phyloP scores from a whole-genome alignment of 2,329 filamentous ascomycete species.

The Ophiostoma sp. region DNA sequence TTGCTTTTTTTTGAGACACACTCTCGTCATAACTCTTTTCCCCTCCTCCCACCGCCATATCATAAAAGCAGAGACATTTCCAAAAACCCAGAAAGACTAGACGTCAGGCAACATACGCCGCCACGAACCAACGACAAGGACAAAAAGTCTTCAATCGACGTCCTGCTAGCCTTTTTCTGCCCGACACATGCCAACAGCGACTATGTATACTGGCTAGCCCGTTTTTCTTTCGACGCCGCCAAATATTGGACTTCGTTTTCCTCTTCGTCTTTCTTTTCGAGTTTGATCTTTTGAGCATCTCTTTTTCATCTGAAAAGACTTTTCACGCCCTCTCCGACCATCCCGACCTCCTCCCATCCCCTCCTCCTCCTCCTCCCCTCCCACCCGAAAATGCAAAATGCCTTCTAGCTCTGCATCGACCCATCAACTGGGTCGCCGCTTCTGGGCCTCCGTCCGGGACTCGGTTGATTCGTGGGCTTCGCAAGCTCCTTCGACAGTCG shows the following conservation, averaged over 20 bases:
- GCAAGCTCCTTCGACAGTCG: conserved; percentile 26
- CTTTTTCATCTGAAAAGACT: background rate
- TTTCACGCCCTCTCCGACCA: background rate
- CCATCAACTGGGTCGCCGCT: conserved; percentile 39
- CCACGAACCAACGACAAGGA: conserved; percentile 10
- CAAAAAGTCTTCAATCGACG: background rate
- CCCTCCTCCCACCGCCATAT: conserved; percentile 15
- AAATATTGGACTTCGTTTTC: background rate
- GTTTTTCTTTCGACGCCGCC: background rate
- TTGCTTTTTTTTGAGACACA: conserved; percentile 12
- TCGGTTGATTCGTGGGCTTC: conserved; percentile 33
- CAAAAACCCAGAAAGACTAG: background rate
- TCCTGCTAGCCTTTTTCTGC: background rate
- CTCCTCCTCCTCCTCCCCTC: background rate
- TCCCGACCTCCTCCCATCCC: background rate
- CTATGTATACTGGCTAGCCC: background rate
- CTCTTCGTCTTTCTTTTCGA: background rate
- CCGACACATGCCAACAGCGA: background rate
- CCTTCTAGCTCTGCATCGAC: conserved; percentile 38
- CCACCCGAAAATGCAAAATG: conserved; percentile 34
- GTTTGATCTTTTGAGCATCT: too few species aligned
- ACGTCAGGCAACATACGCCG: conserved; percentile 4
- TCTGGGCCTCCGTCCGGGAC: conserved; percentile 39
- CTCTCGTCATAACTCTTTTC: background rate
- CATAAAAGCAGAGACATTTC: background rate